Conservation (phyloP, 441 rosid genomes). For the Pelargonium myrrhifolium region DNA sequence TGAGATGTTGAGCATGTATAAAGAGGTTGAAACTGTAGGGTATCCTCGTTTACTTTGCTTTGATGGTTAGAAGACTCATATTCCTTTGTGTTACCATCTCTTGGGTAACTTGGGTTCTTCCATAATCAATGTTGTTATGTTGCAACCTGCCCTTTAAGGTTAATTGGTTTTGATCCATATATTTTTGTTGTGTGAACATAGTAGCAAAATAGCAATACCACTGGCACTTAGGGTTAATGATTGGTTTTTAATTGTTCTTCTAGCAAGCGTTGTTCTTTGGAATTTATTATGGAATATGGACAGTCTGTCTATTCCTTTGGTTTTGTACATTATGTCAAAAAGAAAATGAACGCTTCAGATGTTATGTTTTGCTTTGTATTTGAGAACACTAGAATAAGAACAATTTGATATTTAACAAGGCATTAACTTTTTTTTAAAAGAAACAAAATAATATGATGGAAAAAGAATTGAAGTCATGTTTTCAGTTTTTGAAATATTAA, state of each 20-base stretch:
- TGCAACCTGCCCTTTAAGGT: neutral
- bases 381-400: too few species aligned
- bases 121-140: neutral
- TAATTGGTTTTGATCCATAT: neutral
- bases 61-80: neutral
- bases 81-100: neutral
- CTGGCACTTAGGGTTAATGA: neutral
- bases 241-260: neutral
- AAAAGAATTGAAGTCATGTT: too few species aligned
- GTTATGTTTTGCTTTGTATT: too few species aligned
- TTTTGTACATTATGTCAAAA: neutral
- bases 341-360: too few species aligned
- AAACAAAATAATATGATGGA: too few species aligned
- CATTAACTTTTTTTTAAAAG: too few species aligned
- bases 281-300: neutral
- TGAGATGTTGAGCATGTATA: neutral
- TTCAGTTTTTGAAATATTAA: too few species aligned
- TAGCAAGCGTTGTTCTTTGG: neutral
- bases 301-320: neutral
- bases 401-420: too few species aligned
- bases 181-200: neutral
- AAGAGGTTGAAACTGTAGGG: neutral
- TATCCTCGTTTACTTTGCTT: neutral
- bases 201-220: neutral
- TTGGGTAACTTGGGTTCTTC: neutral